Base-by-base conservation (phyloP, 2,329 filamentous ascomycete genomes). In the Geoglossum cookeanum region DNA sequence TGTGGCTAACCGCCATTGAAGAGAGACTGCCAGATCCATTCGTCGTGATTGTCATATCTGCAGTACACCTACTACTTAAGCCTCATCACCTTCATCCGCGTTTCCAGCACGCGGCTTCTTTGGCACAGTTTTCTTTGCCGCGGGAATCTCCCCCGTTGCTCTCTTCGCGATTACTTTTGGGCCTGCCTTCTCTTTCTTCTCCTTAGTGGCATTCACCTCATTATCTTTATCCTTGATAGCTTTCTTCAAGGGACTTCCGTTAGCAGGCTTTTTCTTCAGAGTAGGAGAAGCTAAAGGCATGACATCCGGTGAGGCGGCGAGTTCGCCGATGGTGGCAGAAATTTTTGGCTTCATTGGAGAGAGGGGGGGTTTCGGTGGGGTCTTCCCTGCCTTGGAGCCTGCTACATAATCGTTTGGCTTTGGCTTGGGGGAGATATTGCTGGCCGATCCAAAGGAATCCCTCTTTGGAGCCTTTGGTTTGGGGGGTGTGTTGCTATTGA, bases 51-150 rank as follows among this genome's bases (percentile, higher is more conserved):
- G 32, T 33, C 32, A n/a, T 37, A 9, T 37, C 33, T 8, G 42
- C 15, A 17, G 49, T n/a, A 17, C 1, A 53, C 9, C 9, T 22
- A 53, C 32, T 30, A 17, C 49, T n/a, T 37, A 53, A 9, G 27
- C 15, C 32, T 53, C 49, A 37, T 53, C 15, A 32, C 33, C 33
- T 35, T 53, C 49, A 35, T 53, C 49, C 30, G 30, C 32, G 17
- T 53, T 33, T 32, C 30, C 33, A 53, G 49, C 49, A 53, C 49
- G 49, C 49, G 49, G 49, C 22, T 53, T 53, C 30, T 35, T 53
- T 13, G 49, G 49, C 15, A 35, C 49, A 9, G 49, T 53, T 32
- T 53, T 53, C 49, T 53, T 53, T 17, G 49, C 30, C n/a, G 30
- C 30, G 29, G 49, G 30, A 1, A n/a, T 53, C 33, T 53, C 33